A percentile compares a stretch with the other conserved stretches of the same genome.
Evolutionary conservation across 805 yeast species (phyloP).

Genomic region (Cephaloascus albidus): DNA sequence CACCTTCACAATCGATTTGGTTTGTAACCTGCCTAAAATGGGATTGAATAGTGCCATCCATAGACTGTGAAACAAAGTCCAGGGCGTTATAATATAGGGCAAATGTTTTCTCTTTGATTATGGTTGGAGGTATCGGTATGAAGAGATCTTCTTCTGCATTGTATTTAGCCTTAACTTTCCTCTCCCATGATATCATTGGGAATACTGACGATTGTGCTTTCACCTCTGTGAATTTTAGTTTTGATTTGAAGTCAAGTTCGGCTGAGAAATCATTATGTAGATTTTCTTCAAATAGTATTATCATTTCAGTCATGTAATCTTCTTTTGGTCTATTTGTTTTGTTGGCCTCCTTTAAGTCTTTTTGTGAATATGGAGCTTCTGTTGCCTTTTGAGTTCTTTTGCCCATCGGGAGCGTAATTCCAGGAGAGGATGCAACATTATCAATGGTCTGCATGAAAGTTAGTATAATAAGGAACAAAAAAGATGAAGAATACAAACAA

Average conservation of each 20-base stretch:
- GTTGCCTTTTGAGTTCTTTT: constrained; percentile 21
- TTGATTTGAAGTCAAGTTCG: constrained; percentile 9
- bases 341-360: constrained; percentile 25
- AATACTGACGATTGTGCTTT: constrained; percentile 13
- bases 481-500: neutral
- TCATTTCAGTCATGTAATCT: constrained; percentile 42
- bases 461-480: neutral
- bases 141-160: constrained; percentile 39
- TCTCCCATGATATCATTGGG: constrained; percentile 43
- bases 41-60: constrained; percentile 12
- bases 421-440: neutral
- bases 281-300: constrained; percentile 26
- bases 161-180: constrained; percentile 40
- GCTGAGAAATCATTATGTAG: constrained; percentile 18
- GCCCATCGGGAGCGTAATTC: neutral
- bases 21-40: constrained; percentile 11
- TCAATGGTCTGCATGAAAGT: neutral
- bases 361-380: constrained; percentile 13
- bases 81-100: constrained; percentile 38
- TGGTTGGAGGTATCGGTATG: constrained; percentile 36
- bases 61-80: constrained; percentile 27
- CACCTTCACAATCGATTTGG: constrained; percentile 13
- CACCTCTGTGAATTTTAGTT: constrained; percentile 12
- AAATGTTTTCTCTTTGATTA: constrained; percentile 31
- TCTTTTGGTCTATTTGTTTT: constrained; percentile 32